Evolutionary conservation across 305 asterid genomes (phyloP), one percentile per base, ranked within the genome.

Genomic region (Plantago lanceolata): DNA sequence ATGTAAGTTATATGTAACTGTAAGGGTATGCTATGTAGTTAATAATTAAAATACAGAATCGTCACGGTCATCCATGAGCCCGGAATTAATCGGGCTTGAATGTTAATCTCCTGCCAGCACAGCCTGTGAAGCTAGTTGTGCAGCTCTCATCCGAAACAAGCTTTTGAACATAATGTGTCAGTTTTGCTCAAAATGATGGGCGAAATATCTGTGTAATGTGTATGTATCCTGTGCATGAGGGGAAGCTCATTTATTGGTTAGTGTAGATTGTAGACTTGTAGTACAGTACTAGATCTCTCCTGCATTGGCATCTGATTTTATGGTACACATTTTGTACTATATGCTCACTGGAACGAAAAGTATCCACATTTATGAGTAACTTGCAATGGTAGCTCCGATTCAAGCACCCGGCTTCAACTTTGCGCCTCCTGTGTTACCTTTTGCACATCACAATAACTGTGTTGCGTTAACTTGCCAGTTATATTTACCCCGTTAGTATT

Each of bases 21-120:
- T 57, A 21, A 35, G 35, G 31, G 9, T 59, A 18, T 59, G 52
- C 15, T 50, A 50, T 37, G 49, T 26, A 43, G 52, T 59, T 45
- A 4, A 5, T 62, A 26, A 55, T 26, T 19, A 19, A 35, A 35
- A 0, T 35, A 35, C 12, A 35, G 43, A 17, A 33, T 55, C 17
- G 13, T 28, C 40, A 26, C 26, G 40, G 37, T 55, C 40, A 55
- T 55, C 60, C 60, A 55, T 55, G 60, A 6, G 15, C 1, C 43
- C 43, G 43, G 60, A 26, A 14, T 55, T 19, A 17, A 29, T 37
- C 20, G 40, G 35, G 60, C 14, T 19, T 53, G 58, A 19, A 53
- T 53, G 16, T 53, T 21, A 53, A 53, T 19, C 58, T 11, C 33
- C 58, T 53, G 58, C 2, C 58, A 3, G 58, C 58, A 53, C 2